A percentile compares a stretch with the other conserved stretches of the same genome.
These are phyloP conservation scores for Neurospora sp. DNA, from an alignment of 495 filamentous ascomycete species.

Conservation along the genomic window DNA sequence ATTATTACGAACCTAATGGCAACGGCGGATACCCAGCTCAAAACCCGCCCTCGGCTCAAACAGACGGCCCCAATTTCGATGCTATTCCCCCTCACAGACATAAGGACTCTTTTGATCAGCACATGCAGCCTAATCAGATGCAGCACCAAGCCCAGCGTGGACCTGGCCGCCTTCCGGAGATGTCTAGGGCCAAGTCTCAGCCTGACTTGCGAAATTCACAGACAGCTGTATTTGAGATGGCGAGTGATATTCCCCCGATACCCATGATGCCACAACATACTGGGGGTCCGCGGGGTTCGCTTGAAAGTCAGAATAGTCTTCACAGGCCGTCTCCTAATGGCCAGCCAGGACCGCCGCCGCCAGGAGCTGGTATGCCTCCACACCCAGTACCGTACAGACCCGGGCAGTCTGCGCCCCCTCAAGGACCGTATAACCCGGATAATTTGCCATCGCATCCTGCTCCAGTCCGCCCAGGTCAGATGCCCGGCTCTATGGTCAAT, in stretches of 20 bases:
- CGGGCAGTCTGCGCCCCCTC: slow-evolving; percentile 17
- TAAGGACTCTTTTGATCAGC: slow-evolving; percentile 42
- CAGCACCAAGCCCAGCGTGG: slow-evolving; percentile 29
- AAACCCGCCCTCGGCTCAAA: slow-evolving; percentile 25
- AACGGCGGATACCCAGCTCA: slow-evolving; percentile 20
- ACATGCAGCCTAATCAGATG: slow-evolving; percentile 20
- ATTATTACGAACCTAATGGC: slow-evolving; percentile 38
- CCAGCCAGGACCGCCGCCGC: slow-evolving; percentile 15
- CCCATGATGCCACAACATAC: slow-evolving; percentile 22
- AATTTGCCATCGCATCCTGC: slow-evolving; percentile 67
- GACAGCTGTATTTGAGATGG: slow-evolving; percentile 61
- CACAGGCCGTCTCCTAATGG: slow-evolving; percentile 21
- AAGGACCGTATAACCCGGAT: slow-evolving; percentile 32
- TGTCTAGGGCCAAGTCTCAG: slow-evolving; percentile 54
- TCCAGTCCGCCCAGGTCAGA: slow-evolving; percentile 69
- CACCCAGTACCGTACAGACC: slow-evolving; percentile 24
- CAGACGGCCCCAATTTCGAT: slow-evolving; percentile 71
- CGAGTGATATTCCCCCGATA: slow-evolving; percentile 45
- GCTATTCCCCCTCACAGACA: slow-evolving; percentile 37
- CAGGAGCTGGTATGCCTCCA: slow-evolving; percentile 22
- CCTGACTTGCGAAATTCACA: slow-evolving; percentile 54
- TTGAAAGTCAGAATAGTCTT: slow-evolving; percentile 7
- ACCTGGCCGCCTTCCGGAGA: slow-evolving; percentile 31
- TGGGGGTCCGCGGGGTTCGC: neutral
- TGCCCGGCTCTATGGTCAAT: slow-evolving; percentile 44